phyloP scores from a whole-genome alignment of 2,329 filamentous ascomycete genomes.

The Ophiostoma novo-ulmi region DNA sequence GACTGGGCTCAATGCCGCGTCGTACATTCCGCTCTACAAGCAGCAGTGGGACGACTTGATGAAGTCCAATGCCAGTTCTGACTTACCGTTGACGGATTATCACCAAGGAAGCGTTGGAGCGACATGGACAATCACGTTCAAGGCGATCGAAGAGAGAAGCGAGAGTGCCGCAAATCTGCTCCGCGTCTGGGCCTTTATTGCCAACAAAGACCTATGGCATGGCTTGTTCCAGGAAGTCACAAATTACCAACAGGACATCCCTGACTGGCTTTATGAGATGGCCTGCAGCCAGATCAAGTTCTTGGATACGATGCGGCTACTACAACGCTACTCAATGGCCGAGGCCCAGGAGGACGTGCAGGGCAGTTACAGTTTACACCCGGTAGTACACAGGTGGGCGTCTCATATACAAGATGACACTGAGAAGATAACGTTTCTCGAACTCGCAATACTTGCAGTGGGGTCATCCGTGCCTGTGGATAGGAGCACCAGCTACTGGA shows the following conservation, averaged over 20 bases:
- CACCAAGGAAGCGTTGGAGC: not conserved
- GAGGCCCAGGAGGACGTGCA: slow-evolving; percentile 6
- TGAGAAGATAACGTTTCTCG: not conserved
- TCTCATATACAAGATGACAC: slow-evolving; percentile 7
- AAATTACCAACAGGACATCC: not conserved
- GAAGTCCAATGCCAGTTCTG: not conserved
- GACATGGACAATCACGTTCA: slow-evolving; percentile 14
- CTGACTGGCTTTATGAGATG: not conserved
- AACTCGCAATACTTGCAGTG: not conserved
- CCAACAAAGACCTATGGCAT: slow-evolving; percentile 16
- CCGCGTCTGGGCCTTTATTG: slow-evolving; percentile 16
- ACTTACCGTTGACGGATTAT: not conserved
- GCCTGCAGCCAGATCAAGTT: slow-evolving; percentile 6
- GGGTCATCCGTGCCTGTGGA: not conserved
- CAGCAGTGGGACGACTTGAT: not conserved
- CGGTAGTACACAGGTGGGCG: slow-evolving; percentile 13
- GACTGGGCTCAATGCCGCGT: not conserved
- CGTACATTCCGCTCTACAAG: slow-evolving; percentile 10
- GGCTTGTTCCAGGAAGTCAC: not conserved
- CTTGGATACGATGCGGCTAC: not conserved
- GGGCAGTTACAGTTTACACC: slow-evolving; percentile 11
- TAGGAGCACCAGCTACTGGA: not conserved
- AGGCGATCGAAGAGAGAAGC: slow-evolving; percentile 9
- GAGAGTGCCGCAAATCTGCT: slow-evolving; percentile 14
- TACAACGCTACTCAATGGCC: slow-evolving; percentile 15